phyloP scores from a whole-genome alignment of 169 alveolate species.

The Besnoitia besnoiti region DNA sequence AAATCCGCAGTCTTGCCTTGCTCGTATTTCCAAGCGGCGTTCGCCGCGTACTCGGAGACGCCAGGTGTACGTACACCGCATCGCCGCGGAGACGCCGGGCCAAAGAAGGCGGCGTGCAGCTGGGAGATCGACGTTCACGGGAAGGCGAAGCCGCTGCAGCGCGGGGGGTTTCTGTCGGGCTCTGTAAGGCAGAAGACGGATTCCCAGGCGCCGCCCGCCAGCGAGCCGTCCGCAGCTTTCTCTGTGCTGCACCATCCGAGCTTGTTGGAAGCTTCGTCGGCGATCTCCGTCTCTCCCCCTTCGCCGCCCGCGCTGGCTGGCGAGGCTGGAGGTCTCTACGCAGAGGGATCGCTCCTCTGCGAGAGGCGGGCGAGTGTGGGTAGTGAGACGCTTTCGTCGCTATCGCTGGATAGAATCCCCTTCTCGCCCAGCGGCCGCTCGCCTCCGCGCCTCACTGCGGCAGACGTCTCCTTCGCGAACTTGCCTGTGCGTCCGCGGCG shows the following conservation, averaged over 20 bases:
- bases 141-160: too few species aligned
- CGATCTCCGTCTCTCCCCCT: too few species aligned
- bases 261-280: too few species aligned
- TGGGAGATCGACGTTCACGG: constrained; percentile 4
- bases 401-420: neutral
- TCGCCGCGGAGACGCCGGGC: neutral
- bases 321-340: too few species aligned
- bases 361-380: neutral
- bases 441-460: neutral
- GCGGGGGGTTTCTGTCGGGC: too few species aligned
- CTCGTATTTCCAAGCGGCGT: constrained; percentile 9
- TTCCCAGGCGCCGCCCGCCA: too few species aligned
- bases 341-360: too few species aligned
- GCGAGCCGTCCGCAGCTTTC: too few species aligned
- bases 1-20: neutral
- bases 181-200: neutral
- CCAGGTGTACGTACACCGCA: constrained; percentile 13
- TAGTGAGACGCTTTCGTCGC: neutral
- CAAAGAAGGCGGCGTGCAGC: neutral
- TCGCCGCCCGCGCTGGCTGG: neutral
- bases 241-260: too few species aligned
- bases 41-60: constrained; percentile 10
- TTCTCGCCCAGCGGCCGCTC: neutral
- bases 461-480: neutral
- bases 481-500: neutral